A percentile compares a stretch with the other conserved stretches of the same genome.
Conservation (phyloP, 805 yeast species). For the Lipomyces kockii region DNA sequence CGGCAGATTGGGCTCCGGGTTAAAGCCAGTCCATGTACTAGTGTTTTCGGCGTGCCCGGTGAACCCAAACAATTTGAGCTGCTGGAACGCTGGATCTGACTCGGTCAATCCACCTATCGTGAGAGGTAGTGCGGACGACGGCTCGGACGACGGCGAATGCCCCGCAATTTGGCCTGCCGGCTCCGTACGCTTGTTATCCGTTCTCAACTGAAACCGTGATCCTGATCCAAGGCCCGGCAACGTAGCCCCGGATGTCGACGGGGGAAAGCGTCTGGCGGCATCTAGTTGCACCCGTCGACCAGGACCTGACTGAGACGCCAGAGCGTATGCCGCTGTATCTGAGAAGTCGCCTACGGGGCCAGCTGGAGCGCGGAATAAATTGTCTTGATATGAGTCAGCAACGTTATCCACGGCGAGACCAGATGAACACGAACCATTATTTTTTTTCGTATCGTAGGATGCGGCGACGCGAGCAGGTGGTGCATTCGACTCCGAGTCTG, state of each 20-base stretch:
- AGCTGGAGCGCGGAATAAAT: background rate
- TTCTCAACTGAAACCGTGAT: background rate
- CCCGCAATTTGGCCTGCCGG: background rate
- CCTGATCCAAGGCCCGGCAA: background rate
- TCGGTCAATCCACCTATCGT: conserved; percentile 2
- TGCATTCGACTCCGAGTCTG: background rate
- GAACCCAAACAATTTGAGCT: background rate
- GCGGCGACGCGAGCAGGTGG: background rate
- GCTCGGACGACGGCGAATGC: background rate
- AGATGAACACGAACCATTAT: background rate
- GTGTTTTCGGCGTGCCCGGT: background rate
- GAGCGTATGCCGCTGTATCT: background rate
- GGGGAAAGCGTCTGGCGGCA: background rate
- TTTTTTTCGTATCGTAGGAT: background rate
- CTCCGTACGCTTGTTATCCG: background rate
- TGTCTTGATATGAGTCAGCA: background rate
- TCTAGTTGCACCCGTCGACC: background rate
- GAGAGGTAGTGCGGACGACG: background rate
- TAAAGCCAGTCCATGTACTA: background rate
- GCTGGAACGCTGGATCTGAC: background rate
- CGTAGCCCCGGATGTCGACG: background rate
- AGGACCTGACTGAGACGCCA: background rate
- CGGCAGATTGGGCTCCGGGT: background rate
- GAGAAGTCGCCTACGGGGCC: background rate
- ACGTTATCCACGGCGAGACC: background rate